Evolutionary conservation across 371 early-diverging fungal species (phyloP).

Genomic region (Zancudomyces culisetae): DNA sequence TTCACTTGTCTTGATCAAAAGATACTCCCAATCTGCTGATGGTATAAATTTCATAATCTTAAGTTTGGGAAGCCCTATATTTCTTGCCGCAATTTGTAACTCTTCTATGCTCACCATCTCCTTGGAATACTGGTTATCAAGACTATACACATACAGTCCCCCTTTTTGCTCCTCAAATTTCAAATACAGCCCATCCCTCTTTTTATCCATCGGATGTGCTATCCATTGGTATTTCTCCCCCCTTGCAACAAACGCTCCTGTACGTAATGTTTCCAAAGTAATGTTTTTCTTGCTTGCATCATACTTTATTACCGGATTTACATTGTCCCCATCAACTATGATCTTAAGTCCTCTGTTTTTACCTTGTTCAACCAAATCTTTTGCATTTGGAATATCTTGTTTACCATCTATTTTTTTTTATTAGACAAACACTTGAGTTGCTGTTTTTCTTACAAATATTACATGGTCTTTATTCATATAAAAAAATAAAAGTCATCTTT

Average conservation of each 20-base stretch:
- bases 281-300: background rate
- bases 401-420: no score
- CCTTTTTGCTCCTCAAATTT: slow-evolving; percentile 1
- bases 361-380: no score
- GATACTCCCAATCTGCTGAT: slow-evolving; percentile 56
- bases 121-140: slow-evolving; percentile 6
- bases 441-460: no score
- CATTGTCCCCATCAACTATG: no score
- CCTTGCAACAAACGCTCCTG: background rate
- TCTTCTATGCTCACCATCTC: slow-evolving; percentile 10
- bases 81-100: slow-evolving; percentile 6
- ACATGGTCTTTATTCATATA: no score
- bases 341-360: no score
- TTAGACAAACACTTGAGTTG: no score
- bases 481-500: no score
- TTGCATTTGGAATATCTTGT: no score
- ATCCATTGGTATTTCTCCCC: slow-evolving; percentile 10
- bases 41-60: slow-evolving; percentile 19
- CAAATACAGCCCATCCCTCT: slow-evolving; percentile 19
- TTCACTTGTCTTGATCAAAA: slow-evolving; percentile 43
- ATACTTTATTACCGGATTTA: no score
- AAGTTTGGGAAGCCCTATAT: slow-evolving; percentile 6
- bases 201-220: slow-evolving; percentile 11
- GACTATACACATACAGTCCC: background rate
- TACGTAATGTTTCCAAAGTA: background rate